These are phyloP conservation scores for Aspergillus pseudoviridinutans DNA, from an alignment of 2,329 filamentous ascomycete genomes.

Conservation along the genomic window DNA sequence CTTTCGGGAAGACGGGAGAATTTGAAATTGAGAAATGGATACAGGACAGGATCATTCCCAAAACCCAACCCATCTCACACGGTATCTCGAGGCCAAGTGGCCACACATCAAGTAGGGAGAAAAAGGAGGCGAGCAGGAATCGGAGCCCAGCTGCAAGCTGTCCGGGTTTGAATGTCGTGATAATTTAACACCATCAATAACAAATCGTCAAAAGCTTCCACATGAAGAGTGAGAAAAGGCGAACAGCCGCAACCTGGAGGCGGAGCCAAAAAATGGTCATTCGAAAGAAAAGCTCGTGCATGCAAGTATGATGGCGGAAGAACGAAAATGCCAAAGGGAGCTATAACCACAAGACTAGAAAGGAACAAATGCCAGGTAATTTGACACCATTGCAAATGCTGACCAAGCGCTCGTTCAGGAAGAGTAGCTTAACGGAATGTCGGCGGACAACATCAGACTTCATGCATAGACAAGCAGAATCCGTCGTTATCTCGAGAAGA, in stretches of 20 bases:
- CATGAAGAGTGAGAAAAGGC: neutral
- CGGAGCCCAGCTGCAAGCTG: neutral
- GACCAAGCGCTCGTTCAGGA: constrained; percentile 34
- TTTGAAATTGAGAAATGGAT: neutral
- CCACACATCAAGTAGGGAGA: neutral
- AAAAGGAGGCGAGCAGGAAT: neutral
- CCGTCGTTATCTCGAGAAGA: constrained; percentile 54
- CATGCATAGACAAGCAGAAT: constrained; percentile 27
- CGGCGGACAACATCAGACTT: constrained; percentile 22
- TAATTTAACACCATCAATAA: neutral
- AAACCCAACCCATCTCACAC: neutral
- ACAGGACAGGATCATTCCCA: neutral
- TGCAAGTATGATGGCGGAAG: constrained; percentile 18
- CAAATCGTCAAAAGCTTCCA: neutral
- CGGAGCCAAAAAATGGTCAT: constrained; percentile 2
- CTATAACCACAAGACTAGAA: constrained; percentile 29
- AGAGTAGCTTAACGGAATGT: constrained; percentile 20
- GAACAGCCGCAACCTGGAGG: neutral
- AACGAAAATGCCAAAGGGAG: constrained; percentile 11
- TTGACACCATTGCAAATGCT: constrained; percentile 36
- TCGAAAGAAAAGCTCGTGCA: constrained; percentile 4
- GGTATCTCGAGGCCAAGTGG: neutral
- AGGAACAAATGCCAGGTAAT: constrained; percentile 30
- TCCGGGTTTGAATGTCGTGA: neutral
- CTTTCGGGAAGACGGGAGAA: neutral